phyloP scores from a whole-genome alignment of 768 basidiomycete genomes.

The Lactarius hatsudake region DNA sequence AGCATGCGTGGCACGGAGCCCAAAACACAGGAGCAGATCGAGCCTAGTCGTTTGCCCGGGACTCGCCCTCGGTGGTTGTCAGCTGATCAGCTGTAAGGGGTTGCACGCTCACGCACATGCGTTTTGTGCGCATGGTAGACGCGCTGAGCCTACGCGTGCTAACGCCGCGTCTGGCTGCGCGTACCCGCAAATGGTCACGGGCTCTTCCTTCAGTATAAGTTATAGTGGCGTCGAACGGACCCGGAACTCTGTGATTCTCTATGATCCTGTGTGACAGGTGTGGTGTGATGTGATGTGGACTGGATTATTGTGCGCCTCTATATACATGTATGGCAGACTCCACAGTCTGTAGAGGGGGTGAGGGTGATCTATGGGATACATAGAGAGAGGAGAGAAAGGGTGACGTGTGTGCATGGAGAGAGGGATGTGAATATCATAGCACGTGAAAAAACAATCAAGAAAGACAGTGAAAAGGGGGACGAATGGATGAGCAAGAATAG shows the following conservation, averaged over 20 bases:
- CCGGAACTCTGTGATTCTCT: background rate
- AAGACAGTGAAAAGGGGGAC: background rate
- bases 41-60: background rate
- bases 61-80: background rate
- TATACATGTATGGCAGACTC: slow-evolving; percentile 20
- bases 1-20: background rate
- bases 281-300: background rate
- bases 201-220: slow-evolving; percentile 7
- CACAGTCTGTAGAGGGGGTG: slow-evolving; percentile 1
- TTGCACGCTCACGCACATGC: background rate
- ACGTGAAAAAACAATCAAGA: background rate
- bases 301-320: slow-evolving; percentile 23
- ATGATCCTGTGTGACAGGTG: slow-evolving; percentile 5
- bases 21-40: background rate
- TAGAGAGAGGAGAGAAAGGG: background rate
- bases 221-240: slow-evolving; percentile 10
- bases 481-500: slow-evolving; percentile 19
- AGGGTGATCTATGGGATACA: slow-evolving; percentile 23
- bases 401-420: slow-evolving; percentile 1
- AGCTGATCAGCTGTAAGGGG: slow-evolving; percentile 7
- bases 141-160: slow-evolving; percentile 23
- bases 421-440: slow-evolving; percentile 13
- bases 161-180: slow-evolving; percentile 14
- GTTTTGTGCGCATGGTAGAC: slow-evolving; percentile 1
- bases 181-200: slow-evolving; percentile 21